Evolutionary conservation across 2,329 filamentous ascomycete genomes (phyloP), one percentile per base, ranked within the genome.

Genomic region (Grosmannia huntii): DNA sequence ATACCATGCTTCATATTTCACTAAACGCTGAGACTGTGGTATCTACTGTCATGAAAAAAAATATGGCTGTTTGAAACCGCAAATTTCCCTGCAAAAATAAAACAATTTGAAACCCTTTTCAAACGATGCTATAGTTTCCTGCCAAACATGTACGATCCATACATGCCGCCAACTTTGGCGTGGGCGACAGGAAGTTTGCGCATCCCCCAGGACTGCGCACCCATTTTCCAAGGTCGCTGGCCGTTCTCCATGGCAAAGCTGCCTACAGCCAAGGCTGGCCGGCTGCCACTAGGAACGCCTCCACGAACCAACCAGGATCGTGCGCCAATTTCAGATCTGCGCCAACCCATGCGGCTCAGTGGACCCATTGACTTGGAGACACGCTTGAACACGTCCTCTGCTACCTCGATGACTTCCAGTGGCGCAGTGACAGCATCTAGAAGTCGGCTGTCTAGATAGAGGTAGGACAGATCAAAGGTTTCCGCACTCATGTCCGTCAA

Each of bases 151-250:
- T 80, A 83, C 27, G 75, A 80, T 25, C 94, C 94, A 68, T 97
- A 96, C 68, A 95, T 95, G 62, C 90, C 90, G 65, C 96, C 94
- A 28, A 97, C 87, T 70, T 97, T 92, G 57, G 91, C 89, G 67
- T 84, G 83, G 28, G 88, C 90, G 64, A 97, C 86, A n/a, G 92
- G 95, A 49, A 97, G 80, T 74, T 97, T 94, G 62, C 87, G 80
- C 83, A 90, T 90, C 44, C 89, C 89, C 89, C 89, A 92, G 73
- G 84, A 88, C 65, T 83, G 81, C 54, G 88, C 88, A 36, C 89
- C 89, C 85, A 90, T 87, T 75, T 94, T 94, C 89, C 89, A 94
- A 65, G 75, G 73, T 36, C 84, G 75, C 53, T 74, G 70, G 1
- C 83, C 83, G 64, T 84, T 59, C 50, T 61, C 61, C 62, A 64